These are phyloP conservation scores for Jasminum sambac DNA, from an alignment of 257 asterid species.

Conservation along the genomic window DNA sequence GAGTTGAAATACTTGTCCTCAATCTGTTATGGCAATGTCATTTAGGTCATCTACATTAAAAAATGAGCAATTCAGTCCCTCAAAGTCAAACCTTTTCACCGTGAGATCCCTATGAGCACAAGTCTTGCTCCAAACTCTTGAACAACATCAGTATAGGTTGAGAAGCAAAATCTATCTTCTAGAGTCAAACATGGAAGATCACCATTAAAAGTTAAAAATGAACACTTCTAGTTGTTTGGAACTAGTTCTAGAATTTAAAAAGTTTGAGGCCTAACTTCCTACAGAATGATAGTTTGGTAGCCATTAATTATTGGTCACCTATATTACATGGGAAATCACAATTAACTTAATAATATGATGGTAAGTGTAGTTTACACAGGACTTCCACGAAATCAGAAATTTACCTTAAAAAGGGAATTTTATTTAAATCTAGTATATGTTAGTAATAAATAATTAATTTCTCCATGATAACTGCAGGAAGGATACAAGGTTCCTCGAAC, in stretches of 20 bases:
- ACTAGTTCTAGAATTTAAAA: neutral
- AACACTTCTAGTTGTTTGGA: neutral
- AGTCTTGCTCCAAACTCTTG: neutral
- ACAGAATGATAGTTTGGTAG: neutral
- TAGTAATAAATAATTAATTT: slow-evolving; percentile 11
- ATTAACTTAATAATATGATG: too few species aligned
- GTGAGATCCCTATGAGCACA: neutral
- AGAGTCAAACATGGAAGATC: neutral
- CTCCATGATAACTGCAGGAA: slow-evolving; percentile 47
- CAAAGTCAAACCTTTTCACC: neutral
- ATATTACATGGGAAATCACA: too few species aligned
- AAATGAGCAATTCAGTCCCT: neutral
- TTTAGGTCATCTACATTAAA: neutral
- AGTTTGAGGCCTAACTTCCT: neutral
- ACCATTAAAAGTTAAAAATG: neutral
- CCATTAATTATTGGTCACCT: too few species aligned
- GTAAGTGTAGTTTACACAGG: too few species aligned
- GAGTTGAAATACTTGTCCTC: too few species aligned
- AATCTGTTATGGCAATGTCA: neutral
- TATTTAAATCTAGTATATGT: neutral
- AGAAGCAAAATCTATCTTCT: too few species aligned
- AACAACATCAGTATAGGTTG: too few species aligned
- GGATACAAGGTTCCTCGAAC: slow-evolving; percentile 71
- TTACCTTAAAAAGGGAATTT: neutral
- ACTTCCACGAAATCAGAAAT: too few species aligned